Evolutionary conservation across 2,329 filamentous ascomycete genomes (phyloP).

Genomic region (Microcyclospora pomicola): DNA sequence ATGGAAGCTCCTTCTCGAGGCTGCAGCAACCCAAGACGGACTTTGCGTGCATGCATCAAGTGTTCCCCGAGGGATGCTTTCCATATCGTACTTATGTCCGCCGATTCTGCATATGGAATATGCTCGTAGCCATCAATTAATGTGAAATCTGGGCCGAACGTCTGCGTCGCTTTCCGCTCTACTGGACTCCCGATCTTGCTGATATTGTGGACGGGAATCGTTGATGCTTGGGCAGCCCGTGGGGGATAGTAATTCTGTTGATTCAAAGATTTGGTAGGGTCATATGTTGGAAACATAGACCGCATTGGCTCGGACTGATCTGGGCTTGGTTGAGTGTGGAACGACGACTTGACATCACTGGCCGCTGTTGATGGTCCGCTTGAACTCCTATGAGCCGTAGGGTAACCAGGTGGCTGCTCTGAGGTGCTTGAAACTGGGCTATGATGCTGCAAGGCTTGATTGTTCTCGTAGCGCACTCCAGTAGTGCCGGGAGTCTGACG

Average conservation of each 20-base stretch:
- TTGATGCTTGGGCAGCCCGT: conserved; percentile 41
- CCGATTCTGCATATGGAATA: conserved; percentile 14
- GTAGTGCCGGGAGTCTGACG: conserved; percentile 4
- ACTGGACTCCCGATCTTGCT: conserved; percentile 39
- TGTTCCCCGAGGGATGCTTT: conserved; percentile 13
- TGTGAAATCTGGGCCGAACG: conserved; percentile 16
- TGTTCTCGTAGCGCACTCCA: too few species aligned
- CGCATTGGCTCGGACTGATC: conserved; percentile 36
- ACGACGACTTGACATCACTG: too few species aligned
- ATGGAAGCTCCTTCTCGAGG: conserved; percentile 9
- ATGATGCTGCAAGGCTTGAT: conserved; percentile 3
- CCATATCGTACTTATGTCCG: conserved; percentile 17
- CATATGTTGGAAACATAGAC: conserved; percentile 66
- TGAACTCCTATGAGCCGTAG: background rate
- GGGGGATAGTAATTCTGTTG: conserved; percentile 59
- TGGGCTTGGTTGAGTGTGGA: background rate
- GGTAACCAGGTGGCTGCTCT: background rate
- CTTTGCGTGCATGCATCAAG: conserved; percentile 15
- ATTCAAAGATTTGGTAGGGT: conserved; percentile 50
- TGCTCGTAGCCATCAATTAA: conserved; percentile 19
- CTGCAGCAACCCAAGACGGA: conserved; percentile 16
- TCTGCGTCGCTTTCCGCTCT: conserved; percentile 6
- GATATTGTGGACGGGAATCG: conserved; percentile 50
- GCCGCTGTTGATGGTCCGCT: conserved; percentile 1
- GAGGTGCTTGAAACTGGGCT: background rate